Conservation (phyloP, 2,329 filamentous ascomycete genomes). For the Curvularia sp. region DNA sequence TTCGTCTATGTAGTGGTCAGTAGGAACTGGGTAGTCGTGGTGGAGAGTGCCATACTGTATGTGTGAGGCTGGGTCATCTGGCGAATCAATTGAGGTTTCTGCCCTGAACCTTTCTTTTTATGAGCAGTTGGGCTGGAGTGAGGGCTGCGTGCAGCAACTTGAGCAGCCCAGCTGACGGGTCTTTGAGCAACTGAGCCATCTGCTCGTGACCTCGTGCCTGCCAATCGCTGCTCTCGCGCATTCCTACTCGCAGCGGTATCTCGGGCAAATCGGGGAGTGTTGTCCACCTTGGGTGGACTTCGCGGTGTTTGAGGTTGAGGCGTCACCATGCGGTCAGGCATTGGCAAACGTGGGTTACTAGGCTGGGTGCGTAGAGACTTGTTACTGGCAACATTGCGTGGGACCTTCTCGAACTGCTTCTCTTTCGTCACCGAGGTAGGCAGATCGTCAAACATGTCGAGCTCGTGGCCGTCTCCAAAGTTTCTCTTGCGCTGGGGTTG, state of each 20-base stretch:
- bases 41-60: conserved; percentile 70
- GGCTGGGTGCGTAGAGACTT: conserved; percentile 65
- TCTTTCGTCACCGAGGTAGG: conserved; percentile 85
- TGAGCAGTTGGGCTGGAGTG: conserved; percentile 59
- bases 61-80: conserved; percentile 79
- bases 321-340: conserved; percentile 56
- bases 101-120: conserved; percentile 59
- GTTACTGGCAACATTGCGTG: conserved; percentile 71
- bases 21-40: conserved; percentile 7
- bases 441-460: conserved; percentile 93
- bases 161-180: conserved; percentile 67
- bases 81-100: conserved; percentile 88
- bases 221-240: conserved; percentile 68
- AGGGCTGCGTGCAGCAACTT: conserved; percentile 60
- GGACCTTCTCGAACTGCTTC: conserved; percentile 81
- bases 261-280: conserved; percentile 68
- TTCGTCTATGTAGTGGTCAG: conserved; percentile 64
- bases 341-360: conserved; percentile 53
- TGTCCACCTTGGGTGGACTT: conserved; percentile 59
- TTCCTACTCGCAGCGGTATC: conserved; percentile 72
- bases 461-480: conserved; percentile 90
- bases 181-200: conserved; percentile 61
- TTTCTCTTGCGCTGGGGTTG: conserved; percentile 42
- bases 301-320: conserved; percentile 63
- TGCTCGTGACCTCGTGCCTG: conserved; percentile 52